Evolutionary conservation across 2,329 filamentous ascomycete genomes (phyloP).

Genomic region (Epichloe baconii): DNA sequence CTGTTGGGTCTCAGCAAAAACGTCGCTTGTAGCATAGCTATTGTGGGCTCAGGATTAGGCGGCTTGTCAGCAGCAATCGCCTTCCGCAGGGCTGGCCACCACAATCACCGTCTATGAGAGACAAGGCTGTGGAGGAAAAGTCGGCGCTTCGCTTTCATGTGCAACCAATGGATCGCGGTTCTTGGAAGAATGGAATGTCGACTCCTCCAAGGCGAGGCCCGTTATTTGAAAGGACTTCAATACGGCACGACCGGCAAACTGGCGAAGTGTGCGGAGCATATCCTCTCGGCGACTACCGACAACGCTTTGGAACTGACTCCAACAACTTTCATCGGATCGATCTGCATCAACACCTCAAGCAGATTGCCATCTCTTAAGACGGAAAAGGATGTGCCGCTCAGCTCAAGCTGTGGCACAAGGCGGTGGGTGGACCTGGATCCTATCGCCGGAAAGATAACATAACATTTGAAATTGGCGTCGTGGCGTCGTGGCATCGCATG

Average conservation of each 20-base stretch:
- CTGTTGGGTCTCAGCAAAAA: background rate
- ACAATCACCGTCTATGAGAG: constrained; percentile 46
- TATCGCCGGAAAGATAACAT: constrained; percentile 30
- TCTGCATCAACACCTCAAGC: too few relatives aligned
- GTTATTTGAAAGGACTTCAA: constrained; percentile 48
- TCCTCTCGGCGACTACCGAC: constrained; percentile 45
- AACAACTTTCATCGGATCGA: too few relatives aligned
- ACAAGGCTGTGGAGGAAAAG: constrained; percentile 49
- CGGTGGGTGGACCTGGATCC: constrained; percentile 33
- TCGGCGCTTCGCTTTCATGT: constrained; percentile 48
- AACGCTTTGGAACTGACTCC: constrained; percentile 26
- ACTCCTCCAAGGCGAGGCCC: constrained; percentile 44
- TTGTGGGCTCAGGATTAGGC: constrained; percentile 27
- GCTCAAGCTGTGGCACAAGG: constrained; percentile 39
- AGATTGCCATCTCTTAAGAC: too few relatives aligned
- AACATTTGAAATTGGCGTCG: constrained; percentile 35
- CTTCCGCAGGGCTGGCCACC: constrained; percentile 26
- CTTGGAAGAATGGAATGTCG: constrained; percentile 49
- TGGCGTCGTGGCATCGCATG: constrained; percentile 30
- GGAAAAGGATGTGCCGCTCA: too few relatives aligned
- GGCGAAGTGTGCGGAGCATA: constrained; percentile 46
- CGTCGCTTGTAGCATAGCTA: constrained; percentile 19
- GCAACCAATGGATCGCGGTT: constrained; percentile 52
- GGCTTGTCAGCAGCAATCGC: constrained; percentile 26
- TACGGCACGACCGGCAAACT: constrained; percentile 51